phyloP scores from a whole-genome alignment of 805 yeast species.

The Candida quercuum region DNA sequence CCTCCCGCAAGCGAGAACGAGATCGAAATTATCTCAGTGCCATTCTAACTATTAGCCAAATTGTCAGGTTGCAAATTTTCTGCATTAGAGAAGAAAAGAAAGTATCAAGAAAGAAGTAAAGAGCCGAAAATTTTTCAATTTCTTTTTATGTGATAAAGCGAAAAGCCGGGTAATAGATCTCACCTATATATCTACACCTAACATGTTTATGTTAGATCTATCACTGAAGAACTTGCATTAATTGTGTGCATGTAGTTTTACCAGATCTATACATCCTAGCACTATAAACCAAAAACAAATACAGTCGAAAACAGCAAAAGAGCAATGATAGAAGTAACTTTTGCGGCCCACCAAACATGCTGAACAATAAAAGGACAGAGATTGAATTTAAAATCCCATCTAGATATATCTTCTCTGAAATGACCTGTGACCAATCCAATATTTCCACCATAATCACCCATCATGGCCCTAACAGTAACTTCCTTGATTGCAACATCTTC shows the following conservation, averaged over 20 bases:
- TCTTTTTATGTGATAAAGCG: background rate
- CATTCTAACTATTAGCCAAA: conserved; percentile 23
- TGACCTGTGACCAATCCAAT: conserved; percentile 81
- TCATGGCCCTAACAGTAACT: conserved; percentile 84
- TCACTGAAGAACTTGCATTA: no score
- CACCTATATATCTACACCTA: no score
- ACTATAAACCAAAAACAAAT: conserved; percentile 13
- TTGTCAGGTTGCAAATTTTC: conserved; percentile 27
- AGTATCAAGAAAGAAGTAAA: background rate
- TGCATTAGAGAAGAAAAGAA: conserved; percentile 19
- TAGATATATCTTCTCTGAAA: conserved; percentile 34
- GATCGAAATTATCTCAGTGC: conserved; percentile 4
- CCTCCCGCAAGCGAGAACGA: conserved; percentile 7
- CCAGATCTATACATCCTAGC: no score
- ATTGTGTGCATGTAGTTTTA: no score
- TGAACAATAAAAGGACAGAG: conserved; percentile 82
- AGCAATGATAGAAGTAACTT: conserved; percentile 42
- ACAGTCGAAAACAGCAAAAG: conserved; percentile 31
- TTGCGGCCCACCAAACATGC: conserved; percentile 94
- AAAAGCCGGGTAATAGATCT: conserved; percentile 1
- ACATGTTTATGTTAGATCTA: no score
- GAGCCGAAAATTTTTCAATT: background rate
- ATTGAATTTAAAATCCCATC: conserved; percentile 65
- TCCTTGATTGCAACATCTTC: conserved; percentile 50
- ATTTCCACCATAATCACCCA: conserved; percentile 94